Conservation (phyloP, 257 asterid species). For the Ophiorrhiza pumila region DNA sequence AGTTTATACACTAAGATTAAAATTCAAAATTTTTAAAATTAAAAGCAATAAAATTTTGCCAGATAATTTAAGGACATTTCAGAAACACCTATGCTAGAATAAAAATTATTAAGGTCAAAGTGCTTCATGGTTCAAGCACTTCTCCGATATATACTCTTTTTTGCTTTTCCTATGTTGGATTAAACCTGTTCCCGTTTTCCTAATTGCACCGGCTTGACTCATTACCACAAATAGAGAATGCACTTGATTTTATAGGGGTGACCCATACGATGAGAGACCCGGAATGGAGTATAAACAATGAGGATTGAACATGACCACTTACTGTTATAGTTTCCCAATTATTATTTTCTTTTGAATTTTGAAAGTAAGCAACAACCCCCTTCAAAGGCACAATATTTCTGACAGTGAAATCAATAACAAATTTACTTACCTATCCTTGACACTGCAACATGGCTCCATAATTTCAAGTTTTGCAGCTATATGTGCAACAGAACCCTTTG, state of each 20-base stretch:
- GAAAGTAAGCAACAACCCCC: not conserved
- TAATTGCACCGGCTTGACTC: not conserved
- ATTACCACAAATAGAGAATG: not conserved
- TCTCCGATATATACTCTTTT: not conserved
- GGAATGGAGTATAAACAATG: not conserved
- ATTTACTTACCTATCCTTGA: conserved; percentile 78
- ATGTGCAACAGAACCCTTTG: conserved; percentile 83
- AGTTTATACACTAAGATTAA: not conserved
- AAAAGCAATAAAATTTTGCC: not conserved
- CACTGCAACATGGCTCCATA: conserved; percentile 99
- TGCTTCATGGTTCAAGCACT: not conserved
- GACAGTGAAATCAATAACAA: conserved; percentile 6
- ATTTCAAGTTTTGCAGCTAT: conserved; percentile 93
- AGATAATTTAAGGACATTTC: not conserved
- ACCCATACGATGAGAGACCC: not conserved
- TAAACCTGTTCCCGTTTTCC: not conserved
- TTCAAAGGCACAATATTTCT: not conserved
- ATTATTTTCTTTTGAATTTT: not conserved
- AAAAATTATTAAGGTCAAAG: not conserved
- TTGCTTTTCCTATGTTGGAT: not conserved
- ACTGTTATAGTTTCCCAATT: not conserved
- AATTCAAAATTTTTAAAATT: not conserved
- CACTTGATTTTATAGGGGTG: not conserved
- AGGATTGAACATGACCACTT: not conserved
- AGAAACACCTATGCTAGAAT: not conserved